A percentile compares a stretch with the other conserved stretches of the same genome.
Conservation (phyloP, 345 rosid genomes). For the Draba incana region DNA sequence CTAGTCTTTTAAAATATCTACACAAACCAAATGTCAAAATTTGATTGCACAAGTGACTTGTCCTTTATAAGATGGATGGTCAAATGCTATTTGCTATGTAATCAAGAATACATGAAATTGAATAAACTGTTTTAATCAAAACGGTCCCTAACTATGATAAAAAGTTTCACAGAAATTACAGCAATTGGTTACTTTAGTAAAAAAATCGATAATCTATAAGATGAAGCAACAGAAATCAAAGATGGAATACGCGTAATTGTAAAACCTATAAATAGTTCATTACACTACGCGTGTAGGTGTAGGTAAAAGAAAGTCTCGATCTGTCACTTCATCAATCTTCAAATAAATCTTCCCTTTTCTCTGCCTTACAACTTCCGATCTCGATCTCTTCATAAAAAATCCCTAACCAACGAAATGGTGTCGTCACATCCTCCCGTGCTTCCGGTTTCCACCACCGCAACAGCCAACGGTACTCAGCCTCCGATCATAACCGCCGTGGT, state of each 20-base stretch:
- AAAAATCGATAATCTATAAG: not conserved
- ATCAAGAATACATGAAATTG: not conserved
- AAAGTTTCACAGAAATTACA: not conserved
- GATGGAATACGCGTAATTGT: slow-evolving; percentile 23
- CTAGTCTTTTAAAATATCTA: too few relatives aligned
- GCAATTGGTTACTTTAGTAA: not conserved
- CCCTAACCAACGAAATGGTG: slow-evolving; percentile 30
- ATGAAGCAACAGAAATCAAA: not conserved
- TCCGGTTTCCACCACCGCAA: slow-evolving; percentile 31
- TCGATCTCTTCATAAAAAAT: not conserved
- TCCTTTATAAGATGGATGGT: not conserved
- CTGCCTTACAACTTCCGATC: not conserved
- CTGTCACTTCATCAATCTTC: not conserved
- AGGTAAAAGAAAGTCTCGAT: not conserved
- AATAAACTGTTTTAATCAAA: too few relatives aligned
- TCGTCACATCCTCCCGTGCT: slow-evolving; percentile 37
- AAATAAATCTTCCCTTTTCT: not conserved
- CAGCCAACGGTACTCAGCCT: slow-evolving; percentile 13
- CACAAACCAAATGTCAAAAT: too few relatives aligned
- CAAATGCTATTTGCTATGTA: slow-evolving; percentile 16
- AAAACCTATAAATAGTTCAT: slow-evolving; percentile 10
- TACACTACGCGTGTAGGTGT: not conserved
- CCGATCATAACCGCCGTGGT: slow-evolving; percentile 16
- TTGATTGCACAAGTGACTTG: too few relatives aligned
- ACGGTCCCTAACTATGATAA: too few relatives aligned